Base-by-base conservation (phyloP, 164 flowering plant species). In the Vitis vinifera region DNA sequence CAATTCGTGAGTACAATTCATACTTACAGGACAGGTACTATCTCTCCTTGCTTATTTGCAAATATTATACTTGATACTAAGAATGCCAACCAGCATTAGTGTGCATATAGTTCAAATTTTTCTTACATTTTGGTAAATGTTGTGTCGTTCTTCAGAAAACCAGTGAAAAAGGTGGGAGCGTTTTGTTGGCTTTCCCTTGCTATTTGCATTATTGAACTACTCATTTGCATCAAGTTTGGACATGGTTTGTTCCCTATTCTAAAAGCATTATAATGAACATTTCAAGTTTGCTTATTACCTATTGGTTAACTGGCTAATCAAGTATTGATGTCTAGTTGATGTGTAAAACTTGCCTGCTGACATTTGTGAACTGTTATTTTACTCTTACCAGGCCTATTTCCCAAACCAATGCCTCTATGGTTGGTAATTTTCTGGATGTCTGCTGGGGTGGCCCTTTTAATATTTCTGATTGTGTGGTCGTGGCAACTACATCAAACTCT, bases 101-200 rank as follows among this genome's bases (percentile, higher is more conserved):
- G 9, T 15, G 15, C 13, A 6, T 49, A 14, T 31, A 2, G n/a
- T 30, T 6, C 37, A 12, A 14, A 1, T 8, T 27, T 64, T 65
- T 29, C 8, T 47, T 63, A 15, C n/a, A 61, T 30, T 15, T 37
- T 37, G 27, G 27, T 1, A 9, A 3, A 12, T 17, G 44, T 37
- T 37, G 44, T 37, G 7, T 51, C 3, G 8, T 51, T 65, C 71
- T 70, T 16, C 81, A 82, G 83, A 19, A 77, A 73, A 55, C 77
- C 77, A 3, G 81, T 79, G 68, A 80, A 96, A 81, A 77, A 95
- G 76, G 90, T 96, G 19, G 99, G 99, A 59, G 88, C 98, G 13
- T 89, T 92, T 71, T 94, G 98, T 66, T 96, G 99, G 99, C 90
- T 93, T 48, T 91, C 98, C 8, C 81, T 96, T 63, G 99, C 97